phyloP scores from a whole-genome alignment of 805 yeast species.

The Pichia nanzhaoensis region DNA sequence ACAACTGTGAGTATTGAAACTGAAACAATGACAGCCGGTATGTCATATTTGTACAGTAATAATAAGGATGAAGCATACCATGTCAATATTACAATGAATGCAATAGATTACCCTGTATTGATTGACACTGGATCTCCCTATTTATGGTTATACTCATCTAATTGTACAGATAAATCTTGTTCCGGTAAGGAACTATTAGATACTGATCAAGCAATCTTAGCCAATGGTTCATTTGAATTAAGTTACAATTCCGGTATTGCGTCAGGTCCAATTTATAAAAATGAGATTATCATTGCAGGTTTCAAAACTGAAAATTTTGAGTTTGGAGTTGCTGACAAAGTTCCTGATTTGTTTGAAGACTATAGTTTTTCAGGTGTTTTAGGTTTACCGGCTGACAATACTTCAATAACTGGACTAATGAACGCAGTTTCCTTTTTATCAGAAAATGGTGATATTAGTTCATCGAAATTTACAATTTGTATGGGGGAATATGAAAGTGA shows the following conservation, averaged over 20 bases:
- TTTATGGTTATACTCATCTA: conserved; percentile 52
- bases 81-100: conserved; percentile 34
- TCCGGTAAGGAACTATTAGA: conserved; percentile 28
- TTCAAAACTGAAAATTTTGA: conserved; percentile 34
- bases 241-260: conserved; percentile 49
- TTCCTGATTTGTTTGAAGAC: conserved; percentile 45
- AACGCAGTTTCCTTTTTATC: conserved; percentile 38
- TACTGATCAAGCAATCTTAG: conserved; percentile 11
- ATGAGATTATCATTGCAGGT: conserved; percentile 31
- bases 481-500: conserved; percentile 31
- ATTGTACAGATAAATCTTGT: conserved; percentile 44
- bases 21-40: conserved; percentile 20
- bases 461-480: conserved; percentile 39
- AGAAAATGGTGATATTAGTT: conserved; percentile 28
- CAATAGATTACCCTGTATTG: conserved; percentile 42
- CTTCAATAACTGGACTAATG: conserved; percentile 27
- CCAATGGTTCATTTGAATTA: conserved; percentile 35
- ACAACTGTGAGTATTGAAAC: conserved; percentile 7
- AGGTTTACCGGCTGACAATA: conserved; percentile 47
- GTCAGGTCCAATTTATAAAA: conserved; percentile 41
- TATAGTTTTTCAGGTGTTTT: conserved; percentile 54
- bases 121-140: conserved; percentile 63
- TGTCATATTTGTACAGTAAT: conserved; percentile 23
- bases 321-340: conserved; percentile 48
- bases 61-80: conserved; percentile 31